Percentiles rank a stretch among this genome's conserved stretches.
phyloP scores from a whole-genome alignment of 1,284 basidiomycete species.

The Polyporus tsugae region DNA sequence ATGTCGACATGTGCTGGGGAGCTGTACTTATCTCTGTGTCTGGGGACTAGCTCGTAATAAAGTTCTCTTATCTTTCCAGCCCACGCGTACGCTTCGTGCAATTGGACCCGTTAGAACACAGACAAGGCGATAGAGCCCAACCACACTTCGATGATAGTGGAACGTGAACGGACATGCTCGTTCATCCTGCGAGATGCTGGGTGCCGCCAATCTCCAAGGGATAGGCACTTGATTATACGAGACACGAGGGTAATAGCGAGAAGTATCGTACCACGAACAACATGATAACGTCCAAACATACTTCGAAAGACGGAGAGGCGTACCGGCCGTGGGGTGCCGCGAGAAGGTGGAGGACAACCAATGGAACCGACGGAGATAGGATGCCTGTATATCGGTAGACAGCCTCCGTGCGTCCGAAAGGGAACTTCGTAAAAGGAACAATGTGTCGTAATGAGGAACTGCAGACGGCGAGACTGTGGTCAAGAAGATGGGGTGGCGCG shows the following conservation, averaged over 20 bases:
- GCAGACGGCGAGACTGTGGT: background rate
- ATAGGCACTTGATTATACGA: background rate
- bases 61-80: slow-evolving; percentile 4
- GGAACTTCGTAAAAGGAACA: slow-evolving; percentile 1
- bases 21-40: background rate
- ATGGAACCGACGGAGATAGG: slow-evolving; percentile 2
- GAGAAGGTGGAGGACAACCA: background rate
- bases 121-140: background rate
- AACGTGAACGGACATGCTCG: background rate
- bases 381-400: background rate
- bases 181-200: background rate
- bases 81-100: slow-evolving; percentile 5
- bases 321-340: background rate
- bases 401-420: slow-evolving; percentile 2
- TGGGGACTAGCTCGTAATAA: background rate
- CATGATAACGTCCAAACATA: slow-evolving; percentile 1
- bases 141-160: background rate
- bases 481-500: slow-evolving; percentile 3
- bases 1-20: slow-evolving; percentile 4
- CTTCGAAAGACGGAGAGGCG: background rate
- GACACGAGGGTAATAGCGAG: background rate
- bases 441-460: background rate
- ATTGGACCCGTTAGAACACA: background rate
- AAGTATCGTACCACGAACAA: background rate
- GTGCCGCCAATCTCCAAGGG: background rate